A percentile compares a stretch with the other conserved stretches of the same genome.
Evolutionary conservation across 306 rosid species (phyloP).

Genomic region (Spatholobus suberectus): DNA sequence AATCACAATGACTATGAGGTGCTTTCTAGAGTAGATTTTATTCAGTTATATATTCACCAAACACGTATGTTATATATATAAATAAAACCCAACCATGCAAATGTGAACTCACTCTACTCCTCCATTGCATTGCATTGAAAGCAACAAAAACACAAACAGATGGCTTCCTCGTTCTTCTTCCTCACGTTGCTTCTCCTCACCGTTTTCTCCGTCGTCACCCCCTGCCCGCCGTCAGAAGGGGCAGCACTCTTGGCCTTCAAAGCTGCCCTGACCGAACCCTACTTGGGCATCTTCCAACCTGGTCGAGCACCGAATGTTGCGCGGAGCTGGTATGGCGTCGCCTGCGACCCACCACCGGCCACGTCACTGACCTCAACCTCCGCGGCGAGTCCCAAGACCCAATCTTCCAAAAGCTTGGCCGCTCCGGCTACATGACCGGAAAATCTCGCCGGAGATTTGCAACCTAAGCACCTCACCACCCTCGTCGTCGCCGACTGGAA

Average conservation of each 20-base stretch:
- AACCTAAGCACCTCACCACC: conserved; percentile 59
- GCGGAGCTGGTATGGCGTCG: conserved; percentile 73
- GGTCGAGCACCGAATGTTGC: conserved; percentile 81
- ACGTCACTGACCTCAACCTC: conserved; percentile 76
- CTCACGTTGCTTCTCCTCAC: conserved; percentile 39
- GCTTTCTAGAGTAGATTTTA: background rate
- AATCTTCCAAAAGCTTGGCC: conserved; percentile 58
- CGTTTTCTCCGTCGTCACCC: conserved; percentile 51
- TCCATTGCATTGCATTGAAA: conserved; percentile 11
- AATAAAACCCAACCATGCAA: conserved; percentile 11
- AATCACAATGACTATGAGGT: background rate
- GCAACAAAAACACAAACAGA: background rate
- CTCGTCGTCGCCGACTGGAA: conserved; percentile 87
- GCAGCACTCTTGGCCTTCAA: conserved; percentile 76
- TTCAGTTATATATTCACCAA: background rate
- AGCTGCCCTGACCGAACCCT: conserved; percentile 66
- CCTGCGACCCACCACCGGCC: conserved; percentile 68
- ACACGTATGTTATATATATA: background rate
- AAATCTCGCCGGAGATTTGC: conserved; percentile 78
- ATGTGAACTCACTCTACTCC: conserved; percentile 19
- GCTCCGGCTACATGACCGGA: conserved; percentile 80
- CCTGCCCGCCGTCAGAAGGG: conserved; percentile 73
- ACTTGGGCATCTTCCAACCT: conserved; percentile 74
- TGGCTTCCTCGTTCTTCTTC: conserved; percentile 48
- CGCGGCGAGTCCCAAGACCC: conserved; percentile 91